A percentile compares a stretch with the other conserved stretches of the same genome.
Conservation (phyloP, 441 rosid genomes). For the Populus tomentosa region DNA sequence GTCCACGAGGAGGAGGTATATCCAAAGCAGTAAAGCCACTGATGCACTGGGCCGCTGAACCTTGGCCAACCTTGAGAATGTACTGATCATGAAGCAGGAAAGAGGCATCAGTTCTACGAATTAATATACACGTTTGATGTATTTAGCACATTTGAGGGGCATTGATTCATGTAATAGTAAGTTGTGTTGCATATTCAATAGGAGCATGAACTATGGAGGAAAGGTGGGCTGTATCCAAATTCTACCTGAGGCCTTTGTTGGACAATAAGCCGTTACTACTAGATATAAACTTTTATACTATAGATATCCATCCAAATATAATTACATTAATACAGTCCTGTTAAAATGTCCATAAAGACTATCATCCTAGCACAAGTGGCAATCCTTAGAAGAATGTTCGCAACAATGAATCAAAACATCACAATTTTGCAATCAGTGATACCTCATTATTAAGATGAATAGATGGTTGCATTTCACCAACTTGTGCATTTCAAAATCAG, state of each 20-base stretch:
- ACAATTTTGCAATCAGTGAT: neutral
- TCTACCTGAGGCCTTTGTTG: neutral
- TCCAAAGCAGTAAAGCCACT: slow-evolving; percentile 81
- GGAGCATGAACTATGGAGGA: neutral
- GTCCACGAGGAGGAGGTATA: slow-evolving; percentile 81
- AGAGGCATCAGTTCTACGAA: neutral
- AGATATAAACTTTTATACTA: neutral
- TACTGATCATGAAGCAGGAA: slow-evolving; percentile 42
- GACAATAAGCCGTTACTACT: neutral
- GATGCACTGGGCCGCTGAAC: slow-evolving; percentile 63
- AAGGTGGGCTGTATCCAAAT: neutral
- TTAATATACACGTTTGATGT: neutral
- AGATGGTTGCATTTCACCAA: neutral
- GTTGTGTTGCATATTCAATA: neutral
- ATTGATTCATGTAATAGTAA: neutral
- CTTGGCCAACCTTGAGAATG: slow-evolving; percentile 62
- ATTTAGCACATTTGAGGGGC: neutral
- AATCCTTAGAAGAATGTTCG: neutral
- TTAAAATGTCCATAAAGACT: neutral
- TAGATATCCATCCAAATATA: neutral
- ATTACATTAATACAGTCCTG: neutral
- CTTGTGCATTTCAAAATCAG: neutral
- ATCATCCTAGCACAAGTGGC: neutral
- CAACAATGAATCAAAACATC: neutral
- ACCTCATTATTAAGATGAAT: neutral